phyloP scores from a whole-genome alignment of 2,329 filamentous ascomycete genomes.

The Magnaporthiopsis poae region DNA sequence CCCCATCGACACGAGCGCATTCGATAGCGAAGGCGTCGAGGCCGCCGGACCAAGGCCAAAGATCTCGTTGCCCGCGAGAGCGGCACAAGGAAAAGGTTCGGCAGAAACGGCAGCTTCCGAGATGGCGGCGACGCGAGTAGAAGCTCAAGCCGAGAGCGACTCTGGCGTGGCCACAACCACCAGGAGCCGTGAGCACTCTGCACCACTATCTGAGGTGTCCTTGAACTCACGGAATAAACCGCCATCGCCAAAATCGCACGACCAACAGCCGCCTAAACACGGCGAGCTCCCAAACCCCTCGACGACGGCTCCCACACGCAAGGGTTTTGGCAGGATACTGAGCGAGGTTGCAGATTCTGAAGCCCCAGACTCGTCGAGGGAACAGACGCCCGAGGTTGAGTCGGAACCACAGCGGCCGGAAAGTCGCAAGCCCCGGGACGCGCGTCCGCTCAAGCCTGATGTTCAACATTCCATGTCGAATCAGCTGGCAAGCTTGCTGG shows the following conservation, averaged over 20 bases:
- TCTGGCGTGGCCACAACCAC: conserved; percentile 9
- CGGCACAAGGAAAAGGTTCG: background rate
- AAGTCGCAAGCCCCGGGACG: conserved; percentile 8
- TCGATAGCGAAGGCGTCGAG: background rate
- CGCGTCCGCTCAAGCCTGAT: conserved; percentile 11
- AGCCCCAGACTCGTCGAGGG: conserved; percentile 19
- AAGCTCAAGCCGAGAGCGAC: background rate
- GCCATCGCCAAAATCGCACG: conserved; percentile 21
- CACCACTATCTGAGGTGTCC: conserved; percentile 32
- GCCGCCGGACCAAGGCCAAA: background rate
- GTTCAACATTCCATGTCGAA: conserved; percentile 12
- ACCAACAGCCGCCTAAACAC: conserved; percentile 9
- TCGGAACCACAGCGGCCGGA: conserved; percentile 11
- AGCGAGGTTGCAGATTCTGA: conserved; percentile 37
- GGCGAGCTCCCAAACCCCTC: conserved; percentile 6
- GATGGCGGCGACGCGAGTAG: conserved; percentile 26
- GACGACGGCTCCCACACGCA: conserved; percentile 7
- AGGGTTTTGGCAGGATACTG: conserved; percentile 23
- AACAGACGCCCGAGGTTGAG: conserved; percentile 13
- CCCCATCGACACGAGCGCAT: background rate
- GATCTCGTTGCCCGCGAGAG: background rate
- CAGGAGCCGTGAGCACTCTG: conserved; percentile 17
- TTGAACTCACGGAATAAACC: conserved; percentile 33
- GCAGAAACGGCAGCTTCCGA: conserved; percentile 21
- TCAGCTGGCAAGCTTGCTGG: conserved; percentile 13